Evolutionary conservation across 805 yeast genomes (phyloP).

Genomic region (Candida morakotiae): DNA sequence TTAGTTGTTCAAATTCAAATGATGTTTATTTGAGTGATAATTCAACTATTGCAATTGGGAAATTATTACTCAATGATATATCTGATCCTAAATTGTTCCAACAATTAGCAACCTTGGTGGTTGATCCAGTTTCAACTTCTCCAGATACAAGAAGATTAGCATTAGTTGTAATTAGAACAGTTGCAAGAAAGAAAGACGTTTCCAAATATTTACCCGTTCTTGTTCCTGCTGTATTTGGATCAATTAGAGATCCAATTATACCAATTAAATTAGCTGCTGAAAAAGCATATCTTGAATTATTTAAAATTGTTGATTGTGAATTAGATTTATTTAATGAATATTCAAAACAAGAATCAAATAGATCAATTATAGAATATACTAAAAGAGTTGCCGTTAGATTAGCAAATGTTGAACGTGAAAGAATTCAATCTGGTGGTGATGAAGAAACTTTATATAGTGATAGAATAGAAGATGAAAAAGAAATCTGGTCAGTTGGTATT

Average conservation of each 20-base stretch:
- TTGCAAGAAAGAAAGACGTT: slow-evolving; percentile 59
- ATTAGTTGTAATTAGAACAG: slow-evolving; percentile 70
- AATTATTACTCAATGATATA: slow-evolving; percentile 51
- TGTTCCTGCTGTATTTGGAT: slow-evolving; percentile 71
- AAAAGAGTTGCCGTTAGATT: slow-evolving; percentile 85
- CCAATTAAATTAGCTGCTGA: slow-evolving; percentile 95
- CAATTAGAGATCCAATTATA: slow-evolving; percentile 82
- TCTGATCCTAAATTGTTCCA: slow-evolving; percentile 43
- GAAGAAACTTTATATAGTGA: slow-evolving; percentile 81
- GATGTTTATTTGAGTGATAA: slow-evolving; percentile 64
- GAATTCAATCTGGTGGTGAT: slow-evolving; percentile 88
- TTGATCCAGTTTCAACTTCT: slow-evolving; percentile 58
- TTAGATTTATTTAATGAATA: slow-evolving; percentile 59
- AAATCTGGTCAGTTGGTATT: slow-evolving; percentile 86
- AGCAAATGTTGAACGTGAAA: slow-evolving; percentile 82
- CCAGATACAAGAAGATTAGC: slow-evolving; percentile 77
- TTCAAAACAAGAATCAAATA: slow-evolving; percentile 52
- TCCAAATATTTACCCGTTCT: slow-evolving; percentile 51
- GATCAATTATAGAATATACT: slow-evolving; percentile 85
- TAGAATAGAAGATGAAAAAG: slow-evolving; percentile 78
- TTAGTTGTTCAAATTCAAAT: slow-evolving; percentile 38
- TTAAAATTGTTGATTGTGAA: slow-evolving; percentile 67
- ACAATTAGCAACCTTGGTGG: slow-evolving; percentile 46
- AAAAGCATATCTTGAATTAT: slow-evolving; percentile 73
- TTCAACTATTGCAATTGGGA: slow-evolving; percentile 78